These are phyloP conservation scores for Mycena venus DNA, from an alignment of 768 basidiomycete genomes.

Conservation along the genomic window DNA sequence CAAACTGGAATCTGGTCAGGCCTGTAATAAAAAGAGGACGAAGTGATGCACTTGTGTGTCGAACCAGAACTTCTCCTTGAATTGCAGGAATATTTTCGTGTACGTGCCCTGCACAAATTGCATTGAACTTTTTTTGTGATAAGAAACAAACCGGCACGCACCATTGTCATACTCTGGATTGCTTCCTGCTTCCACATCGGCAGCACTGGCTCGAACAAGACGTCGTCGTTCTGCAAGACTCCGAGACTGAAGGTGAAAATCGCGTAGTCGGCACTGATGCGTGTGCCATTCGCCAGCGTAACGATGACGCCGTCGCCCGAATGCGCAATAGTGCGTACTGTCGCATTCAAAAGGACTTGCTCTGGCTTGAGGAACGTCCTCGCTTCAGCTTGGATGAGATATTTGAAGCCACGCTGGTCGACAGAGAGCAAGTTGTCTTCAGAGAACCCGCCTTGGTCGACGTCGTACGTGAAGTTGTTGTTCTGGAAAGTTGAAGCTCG, in stretches of 20 bases:
- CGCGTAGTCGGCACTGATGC: conserved; percentile 67
- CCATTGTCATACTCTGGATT: conserved; percentile 69
- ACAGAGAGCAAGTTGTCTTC: conserved; percentile 64
- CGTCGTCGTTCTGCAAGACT: conserved; percentile 75
- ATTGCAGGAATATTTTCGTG: conserved; percentile 78
- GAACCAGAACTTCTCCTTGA: conserved; percentile 70
- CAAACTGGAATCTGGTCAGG: conserved; percentile 49
- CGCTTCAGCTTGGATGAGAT: conserved; percentile 69
- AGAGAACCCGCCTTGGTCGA: conserved; percentile 70
- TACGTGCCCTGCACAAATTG: conserved; percentile 60
- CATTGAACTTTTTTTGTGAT: no score
- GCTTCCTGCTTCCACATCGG: conserved; percentile 77
- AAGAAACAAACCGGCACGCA: not conserved
- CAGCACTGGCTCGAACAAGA: conserved; percentile 70
- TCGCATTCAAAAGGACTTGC: conserved; percentile 65
- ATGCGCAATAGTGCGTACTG: conserved; percentile 62
- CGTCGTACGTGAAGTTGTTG: conserved; percentile 72
- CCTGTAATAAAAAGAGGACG: not conserved
- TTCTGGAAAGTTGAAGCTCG: conserved; percentile 44
- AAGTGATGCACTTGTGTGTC: conserved; percentile 50
- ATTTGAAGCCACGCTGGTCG: conserved; percentile 74
- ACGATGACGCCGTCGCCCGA: conserved; percentile 61
- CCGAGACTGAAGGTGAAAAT: conserved; percentile 79
- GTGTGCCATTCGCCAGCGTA: conserved; percentile 56
- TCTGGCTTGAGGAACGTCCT: conserved; percentile 60